Evolutionary conservation across 2,329 filamentous ascomycete genomes (phyloP).

Genomic region (Neoarthrinium moseri): DNA sequence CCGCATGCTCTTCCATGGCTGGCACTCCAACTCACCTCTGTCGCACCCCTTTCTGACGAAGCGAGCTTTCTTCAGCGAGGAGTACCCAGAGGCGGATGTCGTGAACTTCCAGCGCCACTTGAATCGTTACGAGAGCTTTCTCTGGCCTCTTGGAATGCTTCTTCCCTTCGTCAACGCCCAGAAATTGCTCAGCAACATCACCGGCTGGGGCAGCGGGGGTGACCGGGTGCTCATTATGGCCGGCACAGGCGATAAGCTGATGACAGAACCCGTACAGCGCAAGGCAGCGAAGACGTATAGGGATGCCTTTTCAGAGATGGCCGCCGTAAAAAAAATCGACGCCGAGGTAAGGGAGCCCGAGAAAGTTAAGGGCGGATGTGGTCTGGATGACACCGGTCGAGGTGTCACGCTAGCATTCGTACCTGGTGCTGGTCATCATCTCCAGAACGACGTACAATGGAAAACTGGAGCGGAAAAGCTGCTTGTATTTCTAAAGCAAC

Average conservation of each 20-base stretch:
- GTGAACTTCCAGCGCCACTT: constrained; percentile 39
- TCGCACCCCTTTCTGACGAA: constrained; percentile 48
- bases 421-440: constrained; percentile 46
- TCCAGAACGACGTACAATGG: constrained; percentile 52
- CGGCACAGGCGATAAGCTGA: constrained; percentile 39
- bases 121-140: constrained; percentile 49
- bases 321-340: constrained; percentile 28
- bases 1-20: constrained; percentile 42
- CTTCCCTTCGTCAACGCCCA: constrained; percentile 38
- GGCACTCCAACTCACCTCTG: constrained; percentile 51
- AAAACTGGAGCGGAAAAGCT: constrained; percentile 44
- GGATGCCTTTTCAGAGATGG: constrained; percentile 27
- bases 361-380: constrained; percentile 18
- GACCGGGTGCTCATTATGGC: constrained; percentile 37
- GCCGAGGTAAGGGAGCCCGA: constrained; percentile 12
- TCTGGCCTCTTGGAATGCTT: constrained; percentile 51
- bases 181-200: constrained; percentile 37
- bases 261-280: constrained; percentile 34
- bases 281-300: constrained; percentile 38
- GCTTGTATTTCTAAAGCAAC: constrained; percentile 36
- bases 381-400: constrained; percentile 23
- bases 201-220: constrained; percentile 20
- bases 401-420: constrained; percentile 42
- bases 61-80: constrained; percentile 48
- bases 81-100: constrained; percentile 38